A percentile compares a stretch with the other conserved stretches of the same genome.
Conservation (phyloP, 371 early-diverging fungal species). For the Rhizopus arrhizus region DNA sequence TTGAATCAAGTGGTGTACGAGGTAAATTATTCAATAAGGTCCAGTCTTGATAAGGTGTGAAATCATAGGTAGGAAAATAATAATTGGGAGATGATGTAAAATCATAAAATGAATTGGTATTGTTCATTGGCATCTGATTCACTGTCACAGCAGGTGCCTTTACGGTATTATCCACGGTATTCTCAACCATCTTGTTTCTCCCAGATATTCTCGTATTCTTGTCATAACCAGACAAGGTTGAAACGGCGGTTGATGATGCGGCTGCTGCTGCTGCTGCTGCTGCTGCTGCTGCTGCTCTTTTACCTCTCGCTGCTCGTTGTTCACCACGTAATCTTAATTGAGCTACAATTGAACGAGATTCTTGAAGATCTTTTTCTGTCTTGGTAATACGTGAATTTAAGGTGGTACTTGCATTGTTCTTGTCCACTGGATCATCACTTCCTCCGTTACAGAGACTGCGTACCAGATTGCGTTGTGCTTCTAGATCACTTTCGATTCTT, state of each 20-base stretch:
- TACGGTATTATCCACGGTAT: conserved; percentile 9
- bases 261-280: conserved; percentile 15
- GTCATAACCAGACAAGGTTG: conserved; percentile 19
- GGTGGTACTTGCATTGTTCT: background rate
- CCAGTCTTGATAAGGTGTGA: conserved; percentile 20
- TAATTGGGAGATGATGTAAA: conserved; percentile 8
- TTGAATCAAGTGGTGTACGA: background rate
- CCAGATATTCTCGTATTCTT: conserved; percentile 16
- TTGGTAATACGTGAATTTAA: conserved; percentile 29
- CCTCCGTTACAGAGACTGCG: conserved; percentile 23
- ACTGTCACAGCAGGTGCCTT: background rate
- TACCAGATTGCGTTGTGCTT: conserved; percentile 35
- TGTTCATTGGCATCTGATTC: conserved; percentile 5
- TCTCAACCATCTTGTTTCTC: conserved; percentile 10
- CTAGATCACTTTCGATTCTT: conserved; percentile 47
- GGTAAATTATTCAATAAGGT: background rate
- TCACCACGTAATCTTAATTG: conserved; percentile 49
- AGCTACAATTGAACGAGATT: conserved; percentile 48
- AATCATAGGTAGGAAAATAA: background rate
- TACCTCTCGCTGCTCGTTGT: conserved; percentile 41
- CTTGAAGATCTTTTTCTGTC: conserved; percentile 49
- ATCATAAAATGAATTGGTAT: conserved; percentile 12
- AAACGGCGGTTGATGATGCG: conserved; percentile 1
- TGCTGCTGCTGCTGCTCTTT: conserved; percentile 30
- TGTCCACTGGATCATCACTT: background rate